Base-by-base conservation (phyloP, 805 yeast genomes). In the Candida maris region DNA sequence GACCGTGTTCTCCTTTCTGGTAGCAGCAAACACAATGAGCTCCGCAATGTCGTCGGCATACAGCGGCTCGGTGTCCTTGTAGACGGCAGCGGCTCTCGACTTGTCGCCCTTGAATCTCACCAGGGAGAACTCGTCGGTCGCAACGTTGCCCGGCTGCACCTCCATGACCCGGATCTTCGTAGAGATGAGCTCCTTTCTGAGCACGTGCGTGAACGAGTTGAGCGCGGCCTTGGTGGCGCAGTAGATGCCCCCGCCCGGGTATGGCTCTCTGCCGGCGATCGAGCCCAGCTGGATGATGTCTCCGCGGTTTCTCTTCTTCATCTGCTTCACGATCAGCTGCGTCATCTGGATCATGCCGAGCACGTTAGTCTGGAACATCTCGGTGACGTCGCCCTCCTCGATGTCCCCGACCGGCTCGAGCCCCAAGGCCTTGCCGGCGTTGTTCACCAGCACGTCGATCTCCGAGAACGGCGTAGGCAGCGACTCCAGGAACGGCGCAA, bases 281-380 rank as follows among this genome's bases (percentile, higher is more conserved):
- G 89, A 81, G 4, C 89, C 88, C 44, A 82, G 54, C 51, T 81
- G 82, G 41, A 82, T 81, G 45, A 82, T 81, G 52, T 81, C 88
- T 51, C 89, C 89, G 13, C 69, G 54, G 57, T 83, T 78, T 50
- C 82, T 79, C 39, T 70, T 68, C 56, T 82, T 79, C 73, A 89
- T 76, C 34, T 75, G 73, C 27, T 81, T 81, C 30, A 91, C 62
- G 18, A 88, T 71, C 5, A 81, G 78, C 61, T 91, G 96, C 5
- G 96, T 88, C 44, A 89, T 62, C 20, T 82, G 76, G 42, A 89
- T 84, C 60, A 89, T 68, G 3, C 96, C 97, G 39, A 86, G 57
- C 3, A 91, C 96, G 54, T 89, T 91, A 41, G 96, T 87, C 51
- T 81, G 71, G 62, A 85, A 80, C 87, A 87, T 86, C 31, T 72